Base-by-base conservation (phyloP, 495 filamentous ascomycete genomes). In the Recurvomyces mirabilis region DNA sequence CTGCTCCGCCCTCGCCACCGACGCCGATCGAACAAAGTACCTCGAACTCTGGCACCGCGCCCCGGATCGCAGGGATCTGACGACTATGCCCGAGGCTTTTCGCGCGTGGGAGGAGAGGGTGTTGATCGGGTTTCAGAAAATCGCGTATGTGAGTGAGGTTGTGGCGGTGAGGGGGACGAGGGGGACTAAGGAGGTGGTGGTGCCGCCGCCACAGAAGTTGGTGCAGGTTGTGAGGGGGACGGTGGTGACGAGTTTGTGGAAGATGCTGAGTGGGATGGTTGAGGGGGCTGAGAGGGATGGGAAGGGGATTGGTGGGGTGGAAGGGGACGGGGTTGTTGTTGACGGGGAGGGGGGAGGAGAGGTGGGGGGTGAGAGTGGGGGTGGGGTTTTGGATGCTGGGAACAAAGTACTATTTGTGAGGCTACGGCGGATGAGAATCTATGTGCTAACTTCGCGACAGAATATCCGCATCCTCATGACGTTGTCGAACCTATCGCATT, bases 401-500 rank as follows among this genome's bases (percentile, higher is more conserved):
- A 77, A 84, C 53, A 70, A 76, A 60, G 84, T 89, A 73, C 14
- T 42, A 39, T 15, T 33, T 10, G 2, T 17, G 28, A n/a, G n/a
- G n/a, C n/a, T n/a, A n/a, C n/a, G n/a, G n/a, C n/a, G n/a, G n/a
- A n/a, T n/a, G n/a, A n/a, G n/a, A n/a, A n/a, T n/a, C n/a, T n/a
- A n/a, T n/a, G n/a, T n/a, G n/a, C n/a, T n/a, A n/a, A 37, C n/a
- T 21, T 24, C 25, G 20, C 24, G 7, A 47, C 36, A 93, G 84
- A 87, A 89, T 53, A 79, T 91, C 26, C 84, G 88, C 47, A 85
- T 93, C 68, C 81, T 98, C 28, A 69, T 96, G 10, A 98, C 93
- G 10, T 75, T 98, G 15, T 84, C 79, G 43, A 96, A 96, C 61
- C 75, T 98, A 37, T 77, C 86, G 57, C 68, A 75, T 24, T 74